Evolutionary conservation across 2,329 filamentous ascomycete species (phyloP).

Genomic region (Periconia digitata): DNA sequence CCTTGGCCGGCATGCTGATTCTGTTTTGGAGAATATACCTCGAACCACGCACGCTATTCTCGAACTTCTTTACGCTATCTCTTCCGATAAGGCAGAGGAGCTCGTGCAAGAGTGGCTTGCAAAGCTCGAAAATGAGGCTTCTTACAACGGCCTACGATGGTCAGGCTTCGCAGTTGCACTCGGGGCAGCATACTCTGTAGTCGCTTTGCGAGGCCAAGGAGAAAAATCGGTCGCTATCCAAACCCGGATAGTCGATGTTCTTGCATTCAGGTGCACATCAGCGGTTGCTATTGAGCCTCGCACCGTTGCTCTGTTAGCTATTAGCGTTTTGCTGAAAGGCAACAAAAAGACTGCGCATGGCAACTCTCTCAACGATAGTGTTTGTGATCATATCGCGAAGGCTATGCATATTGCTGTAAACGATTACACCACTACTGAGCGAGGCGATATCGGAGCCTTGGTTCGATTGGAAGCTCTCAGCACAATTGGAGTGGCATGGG

Average conservation of each 20-base stretch:
- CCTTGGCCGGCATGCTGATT: constrained; percentile 38
- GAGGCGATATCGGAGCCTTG: constrained; percentile 87
- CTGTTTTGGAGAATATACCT: constrained; percentile 34
- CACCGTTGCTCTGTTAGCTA: constrained; percentile 44
- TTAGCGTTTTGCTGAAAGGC: constrained; percentile 38
- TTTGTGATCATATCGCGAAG: constrained; percentile 23
- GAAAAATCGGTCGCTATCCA: constrained; percentile 12
- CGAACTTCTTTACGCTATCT: constrained; percentile 15
- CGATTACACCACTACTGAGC: constrained; percentile 87
- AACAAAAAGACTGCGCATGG: constrained; percentile 1
- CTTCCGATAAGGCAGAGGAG: constrained; percentile 10
- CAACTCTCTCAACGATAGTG: constrained; percentile 6
- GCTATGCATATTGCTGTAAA: constrained; percentile 60
- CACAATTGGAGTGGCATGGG: constrained; percentile 56
- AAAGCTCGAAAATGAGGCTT: constrained; percentile 37
- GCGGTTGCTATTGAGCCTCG: constrained; percentile 48
- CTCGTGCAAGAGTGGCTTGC: constrained; percentile 33
- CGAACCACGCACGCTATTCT: constrained; percentile 23
- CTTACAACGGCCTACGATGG: constrained; percentile 44
- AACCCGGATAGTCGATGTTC: constrained; percentile 32
- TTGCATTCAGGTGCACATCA: constrained; percentile 41
- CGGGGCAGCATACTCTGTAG: constrained; percentile 39
- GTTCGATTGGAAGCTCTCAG: constrained; percentile 78
- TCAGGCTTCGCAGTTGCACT: constrained; percentile 49
- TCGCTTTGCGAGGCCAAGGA: constrained; percentile 4